Evolutionary conservation across 352 stramenopile species (phyloP), one percentile per base, ranked within the genome.

Genomic region (Pythium rhizo-oryzae): DNA sequence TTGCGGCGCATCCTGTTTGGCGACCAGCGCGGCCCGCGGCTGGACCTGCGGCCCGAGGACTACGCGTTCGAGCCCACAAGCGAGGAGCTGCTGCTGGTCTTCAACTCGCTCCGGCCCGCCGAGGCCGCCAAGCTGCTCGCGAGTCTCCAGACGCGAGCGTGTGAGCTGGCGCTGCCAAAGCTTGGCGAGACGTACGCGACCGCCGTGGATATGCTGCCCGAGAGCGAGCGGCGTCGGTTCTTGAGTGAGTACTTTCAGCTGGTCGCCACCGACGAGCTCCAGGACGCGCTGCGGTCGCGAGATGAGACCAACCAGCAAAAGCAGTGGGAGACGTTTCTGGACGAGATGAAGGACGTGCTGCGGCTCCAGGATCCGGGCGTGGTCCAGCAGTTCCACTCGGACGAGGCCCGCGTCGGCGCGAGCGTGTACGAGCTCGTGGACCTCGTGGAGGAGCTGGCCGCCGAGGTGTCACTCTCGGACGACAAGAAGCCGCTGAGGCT

Each of bases 231-330:
- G 44, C 67, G 76, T 12, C 16, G 54, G 12, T 92, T 92, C 33
- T 63, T 90, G 25, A 73, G 71, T 24, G 80, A 92, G 49, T 92
- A 84, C 39, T 85, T 90, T n/a, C 72, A 80, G 25, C 76, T 86
- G 30, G 70, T 92, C 15, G 70, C 69, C 0, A 71, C 60, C 1
- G 71, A 70, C 6, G 84, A 92, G 25, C 74, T 92, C 21, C 82
- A 90, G 51, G 74, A 85, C 49, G 74, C 74, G 21, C 59, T 92
- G 18, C 70, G 74, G 7, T 65, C 75, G 47, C 74, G 82, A 0
- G 84, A 90, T 61, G 84, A 89, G 25, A 57, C 57, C 23, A 90
- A 90, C 53, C 75, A 86, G 19, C 77, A 86, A 33, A 92, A 89
- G 67, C 59, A 72, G 6, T 87, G 81, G 58, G 71, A 81, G 62